Base-by-base conservation (phyloP, 2,329 filamentous ascomycete genomes). In the Pezicula rhizophila region DNA sequence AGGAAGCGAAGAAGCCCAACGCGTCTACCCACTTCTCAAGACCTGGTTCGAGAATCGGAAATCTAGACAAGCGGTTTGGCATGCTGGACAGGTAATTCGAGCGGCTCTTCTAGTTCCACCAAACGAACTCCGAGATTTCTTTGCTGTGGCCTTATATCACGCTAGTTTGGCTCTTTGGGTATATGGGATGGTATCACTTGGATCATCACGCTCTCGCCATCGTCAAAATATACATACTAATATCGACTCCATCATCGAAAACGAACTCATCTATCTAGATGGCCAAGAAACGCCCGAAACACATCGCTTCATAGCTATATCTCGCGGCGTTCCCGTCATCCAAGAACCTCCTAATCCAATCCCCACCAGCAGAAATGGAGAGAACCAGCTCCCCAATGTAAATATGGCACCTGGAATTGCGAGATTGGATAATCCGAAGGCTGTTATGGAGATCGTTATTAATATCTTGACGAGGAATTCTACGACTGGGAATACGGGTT, bases 131-230 rank as follows among this genome's bases (percentile, higher is more conserved):
- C 77, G 79, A 38, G 80, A 85, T 53, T 87, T 87, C 61, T 79
- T 80, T 52, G 82, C 84, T 0, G 78, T 88, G 5, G 80, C 79
- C 0, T 75, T 87, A 0, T 85, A 87, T 60, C 84, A 89, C 60
- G 83, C 81, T 4, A 74, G 78, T 6, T 69, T 89, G 5, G 77
- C 79, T 0, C 68, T 89, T 41, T 89, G 86, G 86, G 77, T 77
- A 0, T 87, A 84, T 55, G 82, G 83, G 1, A 77, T 88, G 1
- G 70, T 82, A 2, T 33, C 60, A 56, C 26, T 50, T 14, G 47
- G 47, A 2, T 17, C 39, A 10, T 42, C 28, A 17, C 48, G 37
- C 8, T 33, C 37, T 1, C 15, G 38, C 6, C 42, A 50, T 10
- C 26, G 37, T 12, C 31, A 38, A 2, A 20, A 28, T 10, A 11